Evolutionary conservation across 345 rosid species (phyloP), one percentile per base, ranked within the genome.

Genomic region (Camelina laxa): DNA sequence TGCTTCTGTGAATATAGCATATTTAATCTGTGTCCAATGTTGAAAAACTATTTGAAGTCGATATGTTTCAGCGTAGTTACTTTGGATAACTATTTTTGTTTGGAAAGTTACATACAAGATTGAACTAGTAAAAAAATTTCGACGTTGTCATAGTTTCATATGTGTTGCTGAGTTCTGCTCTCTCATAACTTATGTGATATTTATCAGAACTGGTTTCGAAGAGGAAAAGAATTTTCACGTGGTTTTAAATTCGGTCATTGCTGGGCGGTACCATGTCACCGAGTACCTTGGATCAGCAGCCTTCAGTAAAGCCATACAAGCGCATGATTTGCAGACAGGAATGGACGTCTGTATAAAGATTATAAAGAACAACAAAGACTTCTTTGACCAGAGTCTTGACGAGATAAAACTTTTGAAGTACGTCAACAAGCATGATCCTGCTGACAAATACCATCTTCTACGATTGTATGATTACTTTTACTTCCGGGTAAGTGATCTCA

Each of bases 201-300:
- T 70, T 70, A 72, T 76, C 95, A 96, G 99, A 79, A 96, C 99
- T 82, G 99, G 99, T 76, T 96, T 96, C 76, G 98, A 96, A 87
- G 99, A 96, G 87, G 99, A 96, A 84, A 96, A 96, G 86, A 96
- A 92, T 81, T 96, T 96, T 69, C 92, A 92, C 72, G 99, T 92
- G 72, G 95, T 92, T 72, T 66, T 96, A 53, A 96, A 96, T 79
- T 96, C 98, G 57, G 96, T 96, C 13, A 80, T 96, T 51, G 98
- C 99, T 70, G 98, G 99, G 70, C 90, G 97, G 30, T 96, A 92
- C 80, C 99, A 96, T 81, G 97, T 96, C 60, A 96, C 99, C 0
- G 99, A 96, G 86, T 92, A 90, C 82, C 96, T 96, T 81, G 99
- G 99, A 56, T 96, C 99, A 11, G 99, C 99, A 69, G 99, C 99